Evolutionary conservation across 2,329 filamentous ascomycete species (phyloP), one percentile per base, ranked within the genome.

Genomic region (Chaetomium strumarium): DNA sequence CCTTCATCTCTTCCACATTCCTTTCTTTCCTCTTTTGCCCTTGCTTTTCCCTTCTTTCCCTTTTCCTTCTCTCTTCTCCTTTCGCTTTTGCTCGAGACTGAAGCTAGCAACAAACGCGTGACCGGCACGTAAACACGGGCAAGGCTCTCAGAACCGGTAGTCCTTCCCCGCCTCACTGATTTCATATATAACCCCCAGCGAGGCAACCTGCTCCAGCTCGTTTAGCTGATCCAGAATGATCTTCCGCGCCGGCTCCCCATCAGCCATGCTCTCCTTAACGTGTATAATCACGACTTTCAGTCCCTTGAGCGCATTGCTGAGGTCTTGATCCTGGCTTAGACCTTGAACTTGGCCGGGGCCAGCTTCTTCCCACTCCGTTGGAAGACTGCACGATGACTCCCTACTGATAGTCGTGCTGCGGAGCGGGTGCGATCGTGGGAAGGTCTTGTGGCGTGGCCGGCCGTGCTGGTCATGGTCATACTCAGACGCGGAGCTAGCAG

Each of bases 241-340:
- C 3, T 88, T 82, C 34, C 75, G 79, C 2, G 78, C 81, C 44
- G 72, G 67, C 24, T 81, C 80, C 0, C 83, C 88, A 65, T 96
- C 90, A 9, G 77, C 74, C 51, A 96, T 72, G 19, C 80, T 85
- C 59, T 97, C 92, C 67, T 99, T 99, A 64, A 97, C 81, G 66
- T 99, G 93, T 36, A 97, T 97, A 51, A 97, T 82, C 46, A 96
- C 84, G 1, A 99, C 75, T 57, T 83, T 86, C 29, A 97, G 66
- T 0, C 90, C 90, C 48, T 76, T 73, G 5, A 99, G 74, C 7
- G 44, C 44, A 17, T 46, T 34, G 3, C 19, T 30, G 33, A 58
- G 37, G 2, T 16, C 24, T 24, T 7, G 24, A 4, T 24, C 24
- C 24, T 24, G 24, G 24, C 24, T 24, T 24, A 4, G 24, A 24